phyloP scores from a whole-genome alignment of 1,284 basidiomycete species.

The Marasmius oreades region DNA sequence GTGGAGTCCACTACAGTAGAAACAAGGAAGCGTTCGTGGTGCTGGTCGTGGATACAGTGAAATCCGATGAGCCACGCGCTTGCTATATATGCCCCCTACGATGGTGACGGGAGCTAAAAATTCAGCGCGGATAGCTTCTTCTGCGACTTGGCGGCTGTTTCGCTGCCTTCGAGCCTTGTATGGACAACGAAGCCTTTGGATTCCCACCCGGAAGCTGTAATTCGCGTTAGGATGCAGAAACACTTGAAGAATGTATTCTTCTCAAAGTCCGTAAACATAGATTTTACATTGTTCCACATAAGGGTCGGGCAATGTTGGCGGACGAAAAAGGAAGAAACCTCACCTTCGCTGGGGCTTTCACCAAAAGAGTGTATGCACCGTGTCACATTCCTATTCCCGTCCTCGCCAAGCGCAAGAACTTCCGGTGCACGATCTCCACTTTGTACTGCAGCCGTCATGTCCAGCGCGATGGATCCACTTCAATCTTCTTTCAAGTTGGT shows the following conservation, averaged over 20 bases:
- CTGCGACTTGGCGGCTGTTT: slow-evolving; percentile 60
- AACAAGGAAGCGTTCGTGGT: no score
- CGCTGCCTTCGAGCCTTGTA: slow-evolving; percentile 61
- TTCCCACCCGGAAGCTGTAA: slow-evolving; percentile 51
- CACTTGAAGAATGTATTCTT: slow-evolving; percentile 33
- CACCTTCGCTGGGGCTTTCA: slow-evolving; percentile 54
- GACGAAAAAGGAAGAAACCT: slow-evolving; percentile 3
- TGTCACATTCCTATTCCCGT: no score
- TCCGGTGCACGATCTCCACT: no score
- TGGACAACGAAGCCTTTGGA: slow-evolving; percentile 55
- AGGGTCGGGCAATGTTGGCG: neutral
- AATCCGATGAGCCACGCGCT: slow-evolving; percentile 61
- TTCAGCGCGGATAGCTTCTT: slow-evolving; percentile 55
- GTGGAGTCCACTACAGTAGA: no score
- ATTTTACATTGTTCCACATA: slow-evolving; percentile 44
- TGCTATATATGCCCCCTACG: slow-evolving; percentile 48
- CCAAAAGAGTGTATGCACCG: slow-evolving; percentile 49
- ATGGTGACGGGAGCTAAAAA: slow-evolving; percentile 55
- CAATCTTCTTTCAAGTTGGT: no score
- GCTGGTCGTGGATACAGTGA: no score
- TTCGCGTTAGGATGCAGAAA: slow-evolving; percentile 3
- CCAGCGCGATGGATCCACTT: no score
- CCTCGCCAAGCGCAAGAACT: no score
- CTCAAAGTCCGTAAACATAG: slow-evolving; percentile 58
- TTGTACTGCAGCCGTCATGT: no score